These are phyloP conservation scores for Suillus brevipes DNA, from an alignment of 768 basidiomycete species.

Conservation along the genomic window DNA sequence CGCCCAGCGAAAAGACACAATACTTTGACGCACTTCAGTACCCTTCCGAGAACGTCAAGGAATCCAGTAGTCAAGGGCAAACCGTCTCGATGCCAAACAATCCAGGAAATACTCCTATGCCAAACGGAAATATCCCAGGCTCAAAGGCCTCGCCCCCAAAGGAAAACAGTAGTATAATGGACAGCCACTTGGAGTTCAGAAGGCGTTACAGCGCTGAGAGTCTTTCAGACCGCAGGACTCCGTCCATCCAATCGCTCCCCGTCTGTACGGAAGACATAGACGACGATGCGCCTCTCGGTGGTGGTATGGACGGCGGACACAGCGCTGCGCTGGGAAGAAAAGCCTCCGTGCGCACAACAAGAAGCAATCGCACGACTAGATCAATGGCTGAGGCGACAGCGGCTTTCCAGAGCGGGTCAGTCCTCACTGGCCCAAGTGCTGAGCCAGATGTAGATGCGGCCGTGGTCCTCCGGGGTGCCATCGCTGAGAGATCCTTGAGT, in stretches of 20 bases:
- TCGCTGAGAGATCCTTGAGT: slow-evolving; percentile 49
- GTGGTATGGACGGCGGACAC: background rate
- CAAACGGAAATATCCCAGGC: background rate
- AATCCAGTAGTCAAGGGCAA: background rate
- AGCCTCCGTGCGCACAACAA: slow-evolving; percentile 25
- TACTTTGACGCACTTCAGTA: slow-evolving; percentile 48
- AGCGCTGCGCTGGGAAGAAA: slow-evolving; percentile 14
- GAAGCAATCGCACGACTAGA: slow-evolving; percentile 18
- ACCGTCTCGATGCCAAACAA: background rate
- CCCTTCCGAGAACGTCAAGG: background rate
- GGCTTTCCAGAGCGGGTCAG: slow-evolving; percentile 56
- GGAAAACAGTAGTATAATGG: background rate
- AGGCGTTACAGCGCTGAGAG: background rate
- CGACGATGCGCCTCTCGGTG: slow-evolving; percentile 7
- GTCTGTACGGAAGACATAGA: slow-evolving; percentile 9
- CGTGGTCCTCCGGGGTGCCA: slow-evolving; percentile 40
- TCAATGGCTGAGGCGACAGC: slow-evolving; percentile 13
- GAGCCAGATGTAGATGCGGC: slow-evolving; percentile 42
- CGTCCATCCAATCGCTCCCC: slow-evolving; percentile 29
- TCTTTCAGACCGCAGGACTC: slow-evolving; percentile 2
- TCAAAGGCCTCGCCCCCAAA: background rate
- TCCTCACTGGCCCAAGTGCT: slow-evolving; percentile 49
- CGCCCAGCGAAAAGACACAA: slow-evolving; percentile 34
- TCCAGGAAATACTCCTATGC: slow-evolving; percentile 3
- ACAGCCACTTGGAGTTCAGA: background rate